A percentile compares a stretch with the other conserved stretches of the same genome.
Conservation (phyloP, 148 eudicot species). For the Tetragonia tetragonoides region DNA sequence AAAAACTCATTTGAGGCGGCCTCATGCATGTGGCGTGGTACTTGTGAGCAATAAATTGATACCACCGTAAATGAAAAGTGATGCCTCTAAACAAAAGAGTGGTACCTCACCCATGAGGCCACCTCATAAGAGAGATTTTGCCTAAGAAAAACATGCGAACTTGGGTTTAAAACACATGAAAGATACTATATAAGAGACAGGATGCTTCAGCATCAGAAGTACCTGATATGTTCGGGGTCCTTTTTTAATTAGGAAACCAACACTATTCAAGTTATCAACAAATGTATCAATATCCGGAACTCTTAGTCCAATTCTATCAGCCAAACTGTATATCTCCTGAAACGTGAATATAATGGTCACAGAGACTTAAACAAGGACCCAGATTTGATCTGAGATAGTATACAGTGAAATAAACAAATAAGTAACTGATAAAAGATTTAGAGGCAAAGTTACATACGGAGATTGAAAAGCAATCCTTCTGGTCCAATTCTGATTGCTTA, state of each 20-base stretch:
- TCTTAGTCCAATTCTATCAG: constrained; percentile 81
- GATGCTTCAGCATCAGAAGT: constrained; percentile 7
- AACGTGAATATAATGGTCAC: constrained; percentile 12
- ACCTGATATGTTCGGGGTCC: constrained; percentile 98
- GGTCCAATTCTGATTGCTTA: constrained; percentile 85
- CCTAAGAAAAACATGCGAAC: no score
- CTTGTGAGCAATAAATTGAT: no score
- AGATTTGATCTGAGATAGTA: background rate
- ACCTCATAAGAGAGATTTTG: no score
- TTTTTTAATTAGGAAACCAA: constrained; percentile 78
- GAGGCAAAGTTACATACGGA: constrained; percentile 51
- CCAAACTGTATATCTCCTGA: constrained; percentile 95
- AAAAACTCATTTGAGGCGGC: no score
- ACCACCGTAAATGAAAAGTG: no score
- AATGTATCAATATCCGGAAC: constrained; percentile 88
- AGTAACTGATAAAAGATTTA: background rate
- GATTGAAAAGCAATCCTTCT: constrained; percentile 86
- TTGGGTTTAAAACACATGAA: background rate
- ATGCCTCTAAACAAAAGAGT: no score
- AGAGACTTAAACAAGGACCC: constrained; percentile 4
- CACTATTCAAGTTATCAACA: constrained; percentile 73
- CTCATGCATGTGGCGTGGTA: no score
- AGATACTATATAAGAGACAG: constrained; percentile 12
- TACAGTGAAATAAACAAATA: constrained; percentile 2
- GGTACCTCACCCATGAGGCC: no score